Base-by-base conservation (phyloP, 306 rosid genomes). In the Malus asiatica region DNA sequence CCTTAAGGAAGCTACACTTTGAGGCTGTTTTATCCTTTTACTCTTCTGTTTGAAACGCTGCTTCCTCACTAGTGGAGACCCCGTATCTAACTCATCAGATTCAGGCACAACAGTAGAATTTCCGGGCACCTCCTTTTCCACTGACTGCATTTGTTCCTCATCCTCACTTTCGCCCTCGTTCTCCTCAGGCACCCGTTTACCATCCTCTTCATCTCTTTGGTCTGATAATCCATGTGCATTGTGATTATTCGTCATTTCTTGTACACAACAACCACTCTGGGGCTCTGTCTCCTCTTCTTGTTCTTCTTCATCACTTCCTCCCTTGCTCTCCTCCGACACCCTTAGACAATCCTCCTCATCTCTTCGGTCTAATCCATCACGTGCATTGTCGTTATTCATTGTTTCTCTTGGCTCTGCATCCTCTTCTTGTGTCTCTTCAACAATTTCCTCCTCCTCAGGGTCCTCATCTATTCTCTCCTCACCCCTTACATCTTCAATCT, bases 31-130 rank as follows among this genome's bases (percentile, higher is more conserved):
- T 68, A 10, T 61, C 74, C 62, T 80, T 29, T 59, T 80, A 64
- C 83, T 87, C 77, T 40, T 84, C 58, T 12, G 64, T 75, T 82
- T 87, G 75, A 81, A 46, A 73, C 81, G 83, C 76, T 59, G 75
- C 55, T 27, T 70, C 69, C 51, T 73, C 74, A 63, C 74, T 0
- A 40, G 4, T 7, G 58, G 40, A 38, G 68, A 29, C 11, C 75
- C 78, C 1, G 57, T 64, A 66, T 74, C 78, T 3, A 79, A 75
- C 80, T 78, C 84, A 23, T 70, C 70, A 66, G 82, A 77, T 78
- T 79, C 90, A 45, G 87, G 67, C n/a, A 66, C 67, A 30, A 82
- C 80, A 76, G 76, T 66, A 35, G n/a, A 61, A 55, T 44, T 51
- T 46, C 40, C 72, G 75, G 79, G 74, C 74, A 72, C 76, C 52